Conservation (phyloP, 352 stramenopile genomes). For the Phytophthora cryptogea region DNA sequence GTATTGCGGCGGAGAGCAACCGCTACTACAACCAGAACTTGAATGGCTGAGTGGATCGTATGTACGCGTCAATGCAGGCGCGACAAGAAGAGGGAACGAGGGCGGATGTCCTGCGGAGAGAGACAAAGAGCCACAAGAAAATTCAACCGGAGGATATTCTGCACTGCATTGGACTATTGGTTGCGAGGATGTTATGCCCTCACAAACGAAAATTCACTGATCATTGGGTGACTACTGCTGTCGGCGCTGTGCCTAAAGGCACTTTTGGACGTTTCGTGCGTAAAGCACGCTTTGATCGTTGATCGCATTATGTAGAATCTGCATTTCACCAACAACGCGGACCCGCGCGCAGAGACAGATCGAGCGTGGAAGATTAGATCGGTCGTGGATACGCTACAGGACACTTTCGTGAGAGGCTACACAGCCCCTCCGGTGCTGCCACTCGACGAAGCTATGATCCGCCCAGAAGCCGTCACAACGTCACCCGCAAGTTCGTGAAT, state of each 20-base stretch:
- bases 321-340: slow-evolving; percentile 21
- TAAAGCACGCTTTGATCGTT: too few relatives aligned
- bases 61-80: not conserved
- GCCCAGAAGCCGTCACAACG: slow-evolving; percentile 1
- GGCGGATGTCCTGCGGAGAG: not conserved
- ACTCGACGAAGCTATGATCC: slow-evolving; percentile 26
- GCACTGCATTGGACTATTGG: slow-evolving; percentile 17
- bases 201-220: slow-evolving; percentile 8
- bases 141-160: slow-evolving; percentile 11
- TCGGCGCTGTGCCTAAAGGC: slow-evolving; percentile 11
- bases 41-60: slow-evolving; percentile 8
- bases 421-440: not conserved
- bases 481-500: slow-evolving; percentile 12
- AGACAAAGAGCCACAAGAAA: slow-evolving; percentile 19
- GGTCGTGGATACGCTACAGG: slow-evolving; percentile 6
- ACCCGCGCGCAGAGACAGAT: slow-evolving; percentile 5
- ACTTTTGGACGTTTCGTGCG: slow-evolving; percentile 19
- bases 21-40: slow-evolving; percentile 19
- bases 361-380: slow-evolving; percentile 16
- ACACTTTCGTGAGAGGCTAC: slow-evolving; percentile 10
- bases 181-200: slow-evolving; percentile 13
- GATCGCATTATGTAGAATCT: too few relatives aligned
- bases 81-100: not conserved
- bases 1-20: slow-evolving; percentile 16
- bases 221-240: slow-evolving; percentile 4